These are phyloP conservation scores for Macrophomina phaseolina DNA, from an alignment of 2,329 filamentous ascomycete genomes.

Conservation along the genomic window DNA sequence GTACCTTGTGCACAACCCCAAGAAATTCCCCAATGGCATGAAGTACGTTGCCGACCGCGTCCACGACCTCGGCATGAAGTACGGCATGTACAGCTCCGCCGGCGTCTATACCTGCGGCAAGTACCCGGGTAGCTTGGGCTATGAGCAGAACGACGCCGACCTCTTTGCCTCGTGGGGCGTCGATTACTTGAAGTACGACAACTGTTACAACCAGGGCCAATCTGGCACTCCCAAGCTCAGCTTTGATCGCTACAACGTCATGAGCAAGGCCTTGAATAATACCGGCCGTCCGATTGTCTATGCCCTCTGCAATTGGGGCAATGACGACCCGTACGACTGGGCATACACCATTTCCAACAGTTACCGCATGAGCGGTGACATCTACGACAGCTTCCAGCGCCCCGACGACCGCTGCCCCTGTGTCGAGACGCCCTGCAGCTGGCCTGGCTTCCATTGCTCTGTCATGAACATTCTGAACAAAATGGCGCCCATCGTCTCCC, in stretches of 20 bases:
- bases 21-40: constrained; percentile 54
- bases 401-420: constrained; percentile 52
- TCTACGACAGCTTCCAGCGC: constrained; percentile 54
- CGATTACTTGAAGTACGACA: constrained; percentile 56
- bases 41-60: constrained; percentile 53
- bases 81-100: constrained; percentile 60
- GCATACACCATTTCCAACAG: constrained; percentile 55
- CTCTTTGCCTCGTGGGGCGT: constrained; percentile 60
- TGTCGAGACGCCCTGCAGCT: constrained; percentile 48
- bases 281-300: constrained; percentile 55
- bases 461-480: constrained; percentile 59
- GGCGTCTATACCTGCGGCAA: constrained; percentile 50
- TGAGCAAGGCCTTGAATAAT: constrained; percentile 55
- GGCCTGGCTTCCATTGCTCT: constrained; percentile 55
- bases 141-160: constrained; percentile 60
- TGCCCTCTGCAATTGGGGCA: constrained; percentile 59
- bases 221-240: constrained; percentile 54
- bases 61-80: constrained; percentile 56
- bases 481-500: constrained; percentile 49
- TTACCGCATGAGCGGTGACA: constrained; percentile 55
- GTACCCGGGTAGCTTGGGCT: constrained; percentile 53
- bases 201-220: constrained; percentile 62
- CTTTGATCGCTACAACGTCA: constrained; percentile 55
- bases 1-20: constrained; percentile 42
- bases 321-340: constrained; percentile 55